Evolutionary conservation across 768 basidiomycete genomes (phyloP), one percentile per base, ranked within the genome.

Genomic region (Mycena rebaudengoi): DNA sequence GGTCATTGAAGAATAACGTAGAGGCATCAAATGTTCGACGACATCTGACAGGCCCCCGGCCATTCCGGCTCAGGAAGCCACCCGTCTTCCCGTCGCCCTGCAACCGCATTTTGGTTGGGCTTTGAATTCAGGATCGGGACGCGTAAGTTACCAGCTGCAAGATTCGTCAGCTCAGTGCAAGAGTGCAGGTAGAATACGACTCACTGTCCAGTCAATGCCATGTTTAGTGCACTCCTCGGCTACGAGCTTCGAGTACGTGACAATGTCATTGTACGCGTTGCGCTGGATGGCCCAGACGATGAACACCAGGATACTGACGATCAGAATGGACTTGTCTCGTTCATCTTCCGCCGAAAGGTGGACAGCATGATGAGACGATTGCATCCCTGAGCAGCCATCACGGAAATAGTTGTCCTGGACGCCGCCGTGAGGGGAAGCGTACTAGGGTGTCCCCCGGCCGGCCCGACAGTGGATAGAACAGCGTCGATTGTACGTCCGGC

Each of bases 221-320:
- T 35, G 49, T 11, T 25, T 51, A 6, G 20, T 25, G 20, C 49
- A 51, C 33, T 51, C 49, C 21, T 37, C 49, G 1, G 6, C 49
- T 2, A 51, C 33, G 32, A 51, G 49, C 30, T 51, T 51, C 49
- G 49, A 51, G 21, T 51, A 51, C 32, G 49, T 35, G 21, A 51
- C 21, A 25, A 51, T 51, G 28, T 51, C 49, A 13, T 51, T 51
- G 49, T 51, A 51, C 32, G 49, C 49, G 33, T 51, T 51, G 21
- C 49, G 49, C 21, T 51, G 32, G 49, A 51, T 51, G 49, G 26
- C 49, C 49, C 49, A 51, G 33, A 51, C 49, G 49, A 51, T 35
- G 32, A 51, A 37, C 12, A 51, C 49, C 49, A 51, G 49, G 33
- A 51, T 51, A 16, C 3, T 7, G 33, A 25, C 49, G 4, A 23